phyloP scores from a whole-genome alignment of 805 yeast species.

The Schwanniomyces sp. region DNA sequence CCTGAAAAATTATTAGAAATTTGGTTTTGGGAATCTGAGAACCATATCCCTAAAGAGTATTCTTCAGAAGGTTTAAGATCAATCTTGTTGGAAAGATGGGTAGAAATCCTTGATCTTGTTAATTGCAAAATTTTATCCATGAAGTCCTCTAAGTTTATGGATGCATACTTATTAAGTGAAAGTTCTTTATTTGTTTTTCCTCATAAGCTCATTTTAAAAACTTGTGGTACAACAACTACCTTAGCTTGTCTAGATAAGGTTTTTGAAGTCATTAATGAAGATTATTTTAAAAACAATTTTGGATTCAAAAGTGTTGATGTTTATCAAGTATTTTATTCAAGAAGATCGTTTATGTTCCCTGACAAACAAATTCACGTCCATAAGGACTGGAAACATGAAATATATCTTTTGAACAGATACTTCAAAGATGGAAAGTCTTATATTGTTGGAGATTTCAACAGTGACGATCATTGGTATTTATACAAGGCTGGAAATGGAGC shows the following conservation, averaged over 20 bases:
- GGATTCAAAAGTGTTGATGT: slow-evolving; percentile 38
- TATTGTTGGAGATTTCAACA: slow-evolving; percentile 71
- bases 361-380: slow-evolving; percentile 79
- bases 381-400: slow-evolving; percentile 81
- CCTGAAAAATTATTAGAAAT: slow-evolving; percentile 92
- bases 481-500: slow-evolving; percentile 56
- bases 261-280: slow-evolving; percentile 40
- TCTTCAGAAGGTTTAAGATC: slow-evolving; percentile 53
- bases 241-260: slow-evolving; percentile 70
- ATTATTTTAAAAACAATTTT: slow-evolving; percentile 21
- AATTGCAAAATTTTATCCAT: slow-evolving; percentile 86
- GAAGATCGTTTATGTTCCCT: slow-evolving; percentile 93
- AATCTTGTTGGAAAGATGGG: slow-evolving; percentile 70
- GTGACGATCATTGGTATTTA: slow-evolving; percentile 88
- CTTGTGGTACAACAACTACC: slow-evolving; percentile 96
- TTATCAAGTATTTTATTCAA: slow-evolving; percentile 78
- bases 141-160: slow-evolving; percentile 62
- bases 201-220: slow-evolving; percentile 82
- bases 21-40: slow-evolving; percentile 69
- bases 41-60: slow-evolving; percentile 36
- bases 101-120: slow-evolving; percentile 71
- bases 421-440: slow-evolving; percentile 65
- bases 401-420: slow-evolving; percentile 60
- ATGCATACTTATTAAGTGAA: slow-evolving; percentile 85
- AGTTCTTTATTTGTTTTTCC: slow-evolving; percentile 87